Evolutionary conservation across 352 stramenopile genomes (phyloP).

Genomic region (Phytophthora foliorum): DNA sequence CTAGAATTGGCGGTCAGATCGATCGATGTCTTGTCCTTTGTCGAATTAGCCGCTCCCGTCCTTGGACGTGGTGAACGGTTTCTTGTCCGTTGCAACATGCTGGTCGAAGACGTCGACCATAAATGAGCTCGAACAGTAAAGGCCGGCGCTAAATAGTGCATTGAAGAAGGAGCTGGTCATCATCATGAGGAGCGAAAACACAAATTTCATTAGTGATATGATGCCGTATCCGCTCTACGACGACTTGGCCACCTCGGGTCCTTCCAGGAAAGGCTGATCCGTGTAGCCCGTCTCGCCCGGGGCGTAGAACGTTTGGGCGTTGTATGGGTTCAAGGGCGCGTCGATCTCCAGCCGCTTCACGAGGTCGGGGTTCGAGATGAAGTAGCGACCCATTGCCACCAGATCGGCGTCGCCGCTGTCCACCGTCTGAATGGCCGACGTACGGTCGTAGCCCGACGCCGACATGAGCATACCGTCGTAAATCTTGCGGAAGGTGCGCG

Average conservation of each 20-base stretch:
- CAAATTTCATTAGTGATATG: not conserved
- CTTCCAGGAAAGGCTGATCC: conserved; percentile 47
- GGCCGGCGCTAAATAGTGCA: not conserved
- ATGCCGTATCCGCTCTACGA: conserved; percentile 12
- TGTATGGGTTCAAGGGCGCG: conserved; percentile 48
- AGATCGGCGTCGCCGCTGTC: conserved; percentile 49
- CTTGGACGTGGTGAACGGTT: conserved; percentile 6
- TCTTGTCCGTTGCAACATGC: conserved; percentile 14
- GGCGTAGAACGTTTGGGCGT: conserved; percentile 47
- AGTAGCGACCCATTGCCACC: conserved; percentile 61
- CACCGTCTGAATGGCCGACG: conserved; percentile 43
- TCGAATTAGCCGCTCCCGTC: conserved; percentile 5
- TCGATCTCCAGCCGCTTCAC: conserved; percentile 51
- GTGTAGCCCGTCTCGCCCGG: conserved; percentile 47
- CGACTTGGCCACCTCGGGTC: conserved; percentile 6
- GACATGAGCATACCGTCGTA: conserved; percentile 66
- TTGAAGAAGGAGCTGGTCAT: not conserved
- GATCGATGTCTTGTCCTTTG: conserved; percentile 2
- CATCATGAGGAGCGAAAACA: not conserved
- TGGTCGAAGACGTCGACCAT: not conserved
- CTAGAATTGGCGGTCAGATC: conserved; percentile 1
- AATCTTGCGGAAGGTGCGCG: conserved; percentile 50
- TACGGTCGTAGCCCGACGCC: conserved; percentile 50
- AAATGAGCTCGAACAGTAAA: conserved; percentile 5
- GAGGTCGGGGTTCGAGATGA: conserved; percentile 55